These are phyloP conservation scores for Calonectria hawksworthii DNA, from an alignment of 2,329 filamentous ascomycete genomes.

Conservation along the genomic window DNA sequence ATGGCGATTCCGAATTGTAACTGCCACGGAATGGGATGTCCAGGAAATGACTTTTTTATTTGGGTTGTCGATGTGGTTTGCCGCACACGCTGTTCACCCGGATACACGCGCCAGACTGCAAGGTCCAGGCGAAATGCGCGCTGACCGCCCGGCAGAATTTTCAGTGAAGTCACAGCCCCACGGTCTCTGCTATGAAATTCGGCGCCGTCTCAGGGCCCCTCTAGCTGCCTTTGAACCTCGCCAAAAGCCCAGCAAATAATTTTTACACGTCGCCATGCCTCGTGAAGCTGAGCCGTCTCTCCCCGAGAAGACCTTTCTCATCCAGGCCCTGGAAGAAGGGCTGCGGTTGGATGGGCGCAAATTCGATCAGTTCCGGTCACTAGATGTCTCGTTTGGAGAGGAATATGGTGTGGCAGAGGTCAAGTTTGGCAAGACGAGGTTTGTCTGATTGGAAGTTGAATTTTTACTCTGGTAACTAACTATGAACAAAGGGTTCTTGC, in stretches of 20 bases:
- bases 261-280: constrained; percentile 74
- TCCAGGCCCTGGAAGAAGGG: constrained; percentile 84
- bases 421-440: constrained; percentile 91
- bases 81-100: not conserved
- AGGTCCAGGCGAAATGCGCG: constrained; percentile 23
- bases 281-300: constrained; percentile 91
- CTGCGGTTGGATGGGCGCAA: constrained; percentile 87
- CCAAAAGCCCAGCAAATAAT: constrained; percentile 27
- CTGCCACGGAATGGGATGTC: not conserved
- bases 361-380: constrained; percentile 82
- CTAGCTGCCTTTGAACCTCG: constrained; percentile 17
- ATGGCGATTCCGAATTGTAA: constrained; percentile 53
- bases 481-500: constrained; percentile 76
- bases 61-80: not conserved
- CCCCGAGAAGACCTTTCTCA: constrained; percentile 89
- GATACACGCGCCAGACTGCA: not conserved
- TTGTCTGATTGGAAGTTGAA: constrained; percentile 34
- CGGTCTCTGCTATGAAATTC: constrained; percentile 27
- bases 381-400: constrained; percentile 87
- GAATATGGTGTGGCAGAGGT: constrained; percentile 94
- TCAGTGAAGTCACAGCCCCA: constrained; percentile 38
- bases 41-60: not conserved
- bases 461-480: constrained; percentile 23
- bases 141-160: constrained; percentile 67
- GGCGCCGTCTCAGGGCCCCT: not conserved